Conservation (phyloP, 208 protist species). For the Naegleria lovaniensis region DNA sequence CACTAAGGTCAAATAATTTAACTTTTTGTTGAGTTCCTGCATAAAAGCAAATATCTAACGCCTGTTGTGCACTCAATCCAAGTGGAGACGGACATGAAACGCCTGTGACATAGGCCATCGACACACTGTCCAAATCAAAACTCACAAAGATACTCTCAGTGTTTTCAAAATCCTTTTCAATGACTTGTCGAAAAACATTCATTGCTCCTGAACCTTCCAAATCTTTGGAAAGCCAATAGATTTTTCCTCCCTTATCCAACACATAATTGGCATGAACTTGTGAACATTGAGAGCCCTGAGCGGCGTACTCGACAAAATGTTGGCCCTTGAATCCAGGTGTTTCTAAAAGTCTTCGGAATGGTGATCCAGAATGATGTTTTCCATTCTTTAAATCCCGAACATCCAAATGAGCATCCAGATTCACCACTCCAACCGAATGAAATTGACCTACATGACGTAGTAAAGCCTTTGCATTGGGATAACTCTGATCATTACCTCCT, state of each 20-base stretch:
- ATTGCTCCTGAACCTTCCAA: background rate
- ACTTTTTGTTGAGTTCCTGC: constrained; percentile 49
- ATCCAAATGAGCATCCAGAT: constrained; percentile 70
- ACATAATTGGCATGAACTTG: constrained; percentile 53
- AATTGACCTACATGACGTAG: constrained; percentile 24
- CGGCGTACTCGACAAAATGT: constrained; percentile 64
- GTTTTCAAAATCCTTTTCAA: background rate
- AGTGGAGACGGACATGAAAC: constrained; percentile 53
- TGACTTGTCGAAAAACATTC: background rate
- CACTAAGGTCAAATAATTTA: constrained; percentile 56
- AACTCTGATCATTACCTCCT: constrained; percentile 65
- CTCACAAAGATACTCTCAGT: constrained; percentile 58
- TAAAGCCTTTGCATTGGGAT: constrained; percentile 52
- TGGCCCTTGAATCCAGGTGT: constrained; percentile 35
- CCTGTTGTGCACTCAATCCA: constrained; percentile 54
- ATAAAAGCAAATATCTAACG: constrained; percentile 54
- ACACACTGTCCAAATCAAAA: constrained; percentile 63
- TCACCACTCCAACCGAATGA: constrained; percentile 53
- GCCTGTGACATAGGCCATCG: constrained; percentile 48
- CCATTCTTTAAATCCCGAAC: constrained; percentile 52
- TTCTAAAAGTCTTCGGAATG: constrained; percentile 58
- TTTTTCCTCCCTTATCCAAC: constrained; percentile 36
- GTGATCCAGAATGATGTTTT: constrained; percentile 54
- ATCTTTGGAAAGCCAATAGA: constrained; percentile 45
- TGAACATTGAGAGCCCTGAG: constrained; percentile 60